A percentile compares a stretch with the other conserved stretches of the same genome.
Conservation (phyloP, 257 asterid species). For the Nicotiana noctiflora region DNA sequence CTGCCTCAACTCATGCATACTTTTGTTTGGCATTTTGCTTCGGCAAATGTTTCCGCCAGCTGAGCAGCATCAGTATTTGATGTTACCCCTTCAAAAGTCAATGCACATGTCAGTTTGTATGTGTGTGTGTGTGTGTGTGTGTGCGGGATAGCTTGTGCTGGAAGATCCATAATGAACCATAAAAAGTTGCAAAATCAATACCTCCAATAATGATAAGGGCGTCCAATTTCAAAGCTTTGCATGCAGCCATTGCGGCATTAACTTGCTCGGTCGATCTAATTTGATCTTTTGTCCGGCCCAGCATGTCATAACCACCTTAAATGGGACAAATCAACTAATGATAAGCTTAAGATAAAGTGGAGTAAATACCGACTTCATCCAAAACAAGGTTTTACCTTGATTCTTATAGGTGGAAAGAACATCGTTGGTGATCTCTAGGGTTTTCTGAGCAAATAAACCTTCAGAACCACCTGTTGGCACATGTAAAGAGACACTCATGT, state of each 20-base stretch:
- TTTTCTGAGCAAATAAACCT: slow-evolving; percentile 89
- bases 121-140: background rate
- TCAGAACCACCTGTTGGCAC: slow-evolving; percentile 81
- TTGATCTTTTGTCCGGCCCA: slow-evolving; percentile 95
- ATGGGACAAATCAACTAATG: slow-evolving; percentile 1
- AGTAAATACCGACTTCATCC: background rate
- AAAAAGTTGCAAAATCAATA: slow-evolving; percentile 18
- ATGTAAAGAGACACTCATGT: background rate
- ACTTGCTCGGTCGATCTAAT: slow-evolving; percentile 92
- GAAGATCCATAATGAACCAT: slow-evolving; percentile 13
- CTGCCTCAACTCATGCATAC: slow-evolving; percentile 25
- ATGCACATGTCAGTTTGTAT: slow-evolving; percentile 14
- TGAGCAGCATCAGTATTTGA: slow-evolving; percentile 99
- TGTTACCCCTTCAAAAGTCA: slow-evolving; percentile 64
- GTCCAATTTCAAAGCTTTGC: slow-evolving; percentile 72
- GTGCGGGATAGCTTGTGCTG: background rate
- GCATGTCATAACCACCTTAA: slow-evolving; percentile 91
- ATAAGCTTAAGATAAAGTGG: slow-evolving; percentile 3
- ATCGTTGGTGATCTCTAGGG: slow-evolving; percentile 73
- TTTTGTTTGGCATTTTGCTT: slow-evolving; percentile 79
- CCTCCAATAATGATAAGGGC: slow-evolving; percentile 95
- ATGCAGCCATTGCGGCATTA: slow-evolving; percentile 73
- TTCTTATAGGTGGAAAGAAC: slow-evolving; percentile 85
- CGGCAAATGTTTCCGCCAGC: slow-evolving; percentile 97
- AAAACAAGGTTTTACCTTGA: slow-evolving; percentile 46